phyloP scores from a whole-genome alignment of 1,284 basidiomycete genomes.

The Cutaneotrichosporon mucoides region DNA sequence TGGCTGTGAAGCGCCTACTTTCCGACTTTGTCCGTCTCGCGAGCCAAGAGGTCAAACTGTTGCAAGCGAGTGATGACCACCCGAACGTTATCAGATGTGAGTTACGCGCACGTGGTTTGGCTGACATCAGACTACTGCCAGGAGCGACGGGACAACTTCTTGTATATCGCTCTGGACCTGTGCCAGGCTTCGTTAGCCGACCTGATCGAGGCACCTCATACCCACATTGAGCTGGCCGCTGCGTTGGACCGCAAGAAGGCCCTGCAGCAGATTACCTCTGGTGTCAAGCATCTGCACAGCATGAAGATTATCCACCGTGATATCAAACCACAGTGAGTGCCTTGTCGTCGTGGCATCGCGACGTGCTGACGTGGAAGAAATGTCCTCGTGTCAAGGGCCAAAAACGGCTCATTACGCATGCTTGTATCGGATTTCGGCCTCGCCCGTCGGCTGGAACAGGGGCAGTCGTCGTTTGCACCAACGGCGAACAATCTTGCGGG shows the following conservation, averaged over 20 bases:
- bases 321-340: slow-evolving; percentile 79
- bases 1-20: slow-evolving; percentile 93
- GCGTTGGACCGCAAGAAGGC: slow-evolving; percentile 87
- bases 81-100: slow-evolving; percentile 88
- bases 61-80: slow-evolving; percentile 96
- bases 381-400: slow-evolving; percentile 78
- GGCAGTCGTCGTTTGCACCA: slow-evolving; percentile 88
- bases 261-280: slow-evolving; percentile 78
- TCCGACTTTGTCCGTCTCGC: slow-evolving; percentile 95
- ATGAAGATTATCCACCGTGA: slow-evolving; percentile 97
- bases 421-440: slow-evolving; percentile 93
- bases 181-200: slow-evolving; percentile 94
- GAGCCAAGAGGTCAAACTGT: slow-evolving; percentile 84
- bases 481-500: slow-evolving; percentile 70
- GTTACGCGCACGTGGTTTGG: slow-evolving; percentile 2
- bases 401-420: slow-evolving; percentile 68
- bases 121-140: slow-evolving; percentile 73
- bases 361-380: slow-evolving; percentile 53
- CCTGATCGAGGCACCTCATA: slow-evolving; percentile 74
- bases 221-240: slow-evolving; percentile 58
- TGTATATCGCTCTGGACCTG: slow-evolving; percentile 95
- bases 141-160: slow-evolving; percentile 85
- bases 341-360: background rate
- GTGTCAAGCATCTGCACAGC: slow-evolving; percentile 83
- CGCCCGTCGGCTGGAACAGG: slow-evolving; percentile 84